Evolutionary conservation across 1,139 yeast genomes (phyloP).

Genomic region (Blastobotrys petasosporus): DNA sequence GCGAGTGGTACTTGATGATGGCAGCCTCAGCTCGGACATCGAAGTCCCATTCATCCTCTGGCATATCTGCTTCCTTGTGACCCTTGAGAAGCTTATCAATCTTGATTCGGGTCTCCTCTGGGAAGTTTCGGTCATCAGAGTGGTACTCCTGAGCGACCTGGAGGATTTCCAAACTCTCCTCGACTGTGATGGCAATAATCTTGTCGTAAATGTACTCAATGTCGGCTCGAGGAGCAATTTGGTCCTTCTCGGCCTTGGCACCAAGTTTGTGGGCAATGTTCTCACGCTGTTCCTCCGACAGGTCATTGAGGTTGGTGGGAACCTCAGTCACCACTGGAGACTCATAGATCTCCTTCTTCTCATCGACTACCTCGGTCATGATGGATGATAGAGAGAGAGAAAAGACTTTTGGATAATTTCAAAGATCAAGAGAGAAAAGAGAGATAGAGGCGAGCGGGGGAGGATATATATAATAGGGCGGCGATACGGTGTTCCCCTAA

Average conservation of each 20-base stretch:
- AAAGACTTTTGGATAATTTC: too few species aligned
- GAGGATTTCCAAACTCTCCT: slow-evolving; percentile 41
- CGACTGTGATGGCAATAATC: slow-evolving; percentile 35
- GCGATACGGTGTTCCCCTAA: too few species aligned
- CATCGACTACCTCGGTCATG: too few species aligned
- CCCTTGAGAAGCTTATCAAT: slow-evolving; percentile 16
- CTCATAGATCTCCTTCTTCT: too few species aligned
- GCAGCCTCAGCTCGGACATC: slow-evolving; percentile 33
- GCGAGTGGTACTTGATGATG: slow-evolving; percentile 47
- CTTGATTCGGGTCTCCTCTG: slow-evolving; percentile 25
- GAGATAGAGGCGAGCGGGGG: too few species aligned
- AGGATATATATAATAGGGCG: too few species aligned
- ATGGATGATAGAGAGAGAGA: too few species aligned
- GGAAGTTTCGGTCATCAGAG: slow-evolving; percentile 47
- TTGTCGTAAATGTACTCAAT: slow-evolving; percentile 37
- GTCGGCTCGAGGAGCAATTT: slow-evolving; percentile 2
- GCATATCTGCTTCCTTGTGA: slow-evolving; percentile 27
- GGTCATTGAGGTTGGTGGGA: neutral
- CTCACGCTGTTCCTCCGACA: neutral
- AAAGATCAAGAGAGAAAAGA: too few species aligned
- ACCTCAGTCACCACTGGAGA: neutral
- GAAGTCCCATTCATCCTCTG: slow-evolving; percentile 1
- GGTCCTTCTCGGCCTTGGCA: neutral
- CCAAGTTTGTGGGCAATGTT: neutral
- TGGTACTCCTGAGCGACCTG: slow-evolving; percentile 39